Percentiles rank a stretch among this genome's conserved stretches.
Conservation (phyloP, 352 stramenopile genomes). For the Globisporangium apiculatum region DNA sequence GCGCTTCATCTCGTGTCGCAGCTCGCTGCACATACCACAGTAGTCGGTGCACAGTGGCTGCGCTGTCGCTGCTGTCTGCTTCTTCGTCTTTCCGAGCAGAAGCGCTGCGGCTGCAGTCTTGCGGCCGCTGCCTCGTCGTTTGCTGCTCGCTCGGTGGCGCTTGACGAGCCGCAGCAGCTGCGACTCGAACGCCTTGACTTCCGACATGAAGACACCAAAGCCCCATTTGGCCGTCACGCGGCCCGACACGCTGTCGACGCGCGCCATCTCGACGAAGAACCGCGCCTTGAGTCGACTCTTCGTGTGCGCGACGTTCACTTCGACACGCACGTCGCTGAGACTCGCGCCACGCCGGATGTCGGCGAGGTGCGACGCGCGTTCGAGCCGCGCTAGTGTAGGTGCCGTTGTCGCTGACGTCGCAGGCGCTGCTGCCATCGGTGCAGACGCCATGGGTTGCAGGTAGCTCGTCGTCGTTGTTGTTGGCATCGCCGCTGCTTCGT, state of each 20-base stretch:
- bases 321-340: constrained; percentile 32
- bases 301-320: constrained; percentile 40
- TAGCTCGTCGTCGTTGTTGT: too few relatives aligned
- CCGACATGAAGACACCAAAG: constrained; percentile 20
- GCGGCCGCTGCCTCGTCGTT: constrained; percentile 8
- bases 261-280: constrained; percentile 52
- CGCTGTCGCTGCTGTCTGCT: background rate
- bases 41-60: background rate
- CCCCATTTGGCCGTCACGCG: constrained; percentile 12
- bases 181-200: constrained; percentile 33
- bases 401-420: too few relatives aligned
- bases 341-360: constrained; percentile 54
- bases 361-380: constrained; percentile 32
- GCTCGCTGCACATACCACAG: constrained; percentile 36
- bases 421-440: too few relatives aligned
- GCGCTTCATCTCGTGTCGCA: constrained; percentile 28
- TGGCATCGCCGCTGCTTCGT: too few relatives aligned
- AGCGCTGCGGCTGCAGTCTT: background rate
- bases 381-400: background rate
- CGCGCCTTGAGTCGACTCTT: constrained; percentile 27
- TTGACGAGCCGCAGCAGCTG: constrained; percentile 30
- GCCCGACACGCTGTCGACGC: constrained; percentile 3
- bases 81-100: background rate
- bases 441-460: too few relatives aligned
- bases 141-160: constrained; percentile 17